Evolutionary conservation across 495 filamentous ascomycete species (phyloP).

Genomic region (Collariella sp.): DNA sequence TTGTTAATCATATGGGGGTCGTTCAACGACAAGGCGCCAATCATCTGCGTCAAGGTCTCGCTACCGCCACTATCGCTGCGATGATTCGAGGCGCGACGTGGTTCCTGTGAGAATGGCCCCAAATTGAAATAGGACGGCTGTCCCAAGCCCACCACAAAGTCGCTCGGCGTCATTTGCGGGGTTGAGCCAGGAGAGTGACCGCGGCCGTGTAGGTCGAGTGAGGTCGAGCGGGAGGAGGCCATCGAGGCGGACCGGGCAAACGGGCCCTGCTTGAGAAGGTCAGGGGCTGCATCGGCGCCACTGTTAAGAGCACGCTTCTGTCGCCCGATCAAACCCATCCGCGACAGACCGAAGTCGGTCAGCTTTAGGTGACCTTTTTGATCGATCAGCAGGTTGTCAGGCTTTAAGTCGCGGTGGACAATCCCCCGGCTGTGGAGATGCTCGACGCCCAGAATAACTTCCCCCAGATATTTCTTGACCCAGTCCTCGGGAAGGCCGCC

Average conservation of each 20-base stretch:
- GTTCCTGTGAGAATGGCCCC: slow-evolving; percentile 58
- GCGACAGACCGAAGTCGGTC: slow-evolving; percentile 93
- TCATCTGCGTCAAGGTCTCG: slow-evolving; percentile 75
- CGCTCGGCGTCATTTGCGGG: slow-evolving; percentile 80
- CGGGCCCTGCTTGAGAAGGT: slow-evolving; percentile 84
- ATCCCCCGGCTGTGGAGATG: slow-evolving; percentile 91
- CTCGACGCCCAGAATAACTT: slow-evolving; percentile 91
- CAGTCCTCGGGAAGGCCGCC: slow-evolving; percentile 90
- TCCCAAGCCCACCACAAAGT: slow-evolving; percentile 46
- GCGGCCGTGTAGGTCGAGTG: slow-evolving; percentile 76
- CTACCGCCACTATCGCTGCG: slow-evolving; percentile 89
- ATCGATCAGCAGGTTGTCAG: slow-evolving; percentile 94
- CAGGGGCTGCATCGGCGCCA: slow-evolving; percentile 71
- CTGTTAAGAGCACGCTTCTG: slow-evolving; percentile 87
- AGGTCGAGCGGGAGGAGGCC: slow-evolving; percentile 89
- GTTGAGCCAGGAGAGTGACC: slow-evolving; percentile 70
- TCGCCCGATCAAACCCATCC: slow-evolving; percentile 93
- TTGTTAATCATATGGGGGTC: slow-evolving; percentile 42
- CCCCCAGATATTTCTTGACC: slow-evolving; percentile 92
- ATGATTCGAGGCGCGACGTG: slow-evolving; percentile 72
- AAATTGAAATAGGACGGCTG: slow-evolving; percentile 95
- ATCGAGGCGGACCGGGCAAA: slow-evolving; percentile 80
- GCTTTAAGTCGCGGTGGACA: slow-evolving; percentile 93
- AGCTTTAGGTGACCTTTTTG: slow-evolving; percentile 94
- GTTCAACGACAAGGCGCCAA: slow-evolving; percentile 71